Percentiles rank a stretch among this genome's conserved stretches.
These are phyloP conservation scores for Nicotiana tabacum DNA, from an alignment of 257 asterid species.

Conservation along the genomic window DNA sequence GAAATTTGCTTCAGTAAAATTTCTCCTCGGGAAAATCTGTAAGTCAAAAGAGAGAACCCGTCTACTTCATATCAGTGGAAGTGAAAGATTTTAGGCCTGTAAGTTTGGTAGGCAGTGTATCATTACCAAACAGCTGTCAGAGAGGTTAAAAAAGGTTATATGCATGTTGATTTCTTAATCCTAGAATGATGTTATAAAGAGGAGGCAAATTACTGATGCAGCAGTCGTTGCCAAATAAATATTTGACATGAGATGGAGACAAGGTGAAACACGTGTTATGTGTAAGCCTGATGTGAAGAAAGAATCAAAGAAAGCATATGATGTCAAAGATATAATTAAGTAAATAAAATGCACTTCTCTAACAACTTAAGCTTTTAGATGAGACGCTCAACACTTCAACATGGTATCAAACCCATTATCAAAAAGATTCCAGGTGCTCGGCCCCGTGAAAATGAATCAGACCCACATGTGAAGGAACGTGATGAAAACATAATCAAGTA, in stretches of 20 bases:
- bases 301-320: background rate
- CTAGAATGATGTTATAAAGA: background rate
- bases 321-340: background rate
- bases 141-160: background rate
- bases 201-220: background rate
- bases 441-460: too few relatives aligned
- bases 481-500: too few relatives aligned
- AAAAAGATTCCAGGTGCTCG: too few relatives aligned
- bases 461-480: too few relatives aligned
- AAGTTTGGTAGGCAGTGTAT: background rate
- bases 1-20: background rate
- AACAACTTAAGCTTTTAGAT: too few relatives aligned
- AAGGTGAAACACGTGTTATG: background rate
- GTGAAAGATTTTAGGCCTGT: background rate
- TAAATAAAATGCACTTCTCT: too few relatives aligned
- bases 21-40: background rate
- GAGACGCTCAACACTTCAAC: too few relatives aligned
- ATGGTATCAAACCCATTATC: too few relatives aligned
- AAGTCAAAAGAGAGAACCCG: background rate
- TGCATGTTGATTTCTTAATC: background rate
- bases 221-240: background rate
- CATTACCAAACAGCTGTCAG: constrained; percentile 1
- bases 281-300: background rate
- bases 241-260: background rate
- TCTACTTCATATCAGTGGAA: background rate